These are phyloP conservation scores for Pyrus pyrifolia DNA, from an alignment of 306 rosid species.

Conservation along the genomic window DNA sequence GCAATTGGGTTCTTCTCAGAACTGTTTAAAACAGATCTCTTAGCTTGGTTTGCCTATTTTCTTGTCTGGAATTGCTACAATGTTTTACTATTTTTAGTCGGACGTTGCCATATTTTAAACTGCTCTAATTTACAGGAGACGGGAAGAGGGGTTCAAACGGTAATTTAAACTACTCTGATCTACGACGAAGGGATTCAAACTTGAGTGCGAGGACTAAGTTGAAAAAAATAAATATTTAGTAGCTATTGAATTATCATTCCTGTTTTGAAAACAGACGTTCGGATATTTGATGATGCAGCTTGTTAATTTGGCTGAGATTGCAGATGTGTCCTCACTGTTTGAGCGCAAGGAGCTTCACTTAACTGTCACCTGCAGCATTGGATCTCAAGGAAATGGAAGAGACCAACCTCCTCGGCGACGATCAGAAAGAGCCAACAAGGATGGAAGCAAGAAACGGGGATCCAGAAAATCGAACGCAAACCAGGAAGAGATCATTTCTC, in stretches of 20 bases:
- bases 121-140: rapidly evolving
- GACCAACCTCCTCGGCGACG: conserved; percentile 6
- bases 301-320: conserved; percentile 61
- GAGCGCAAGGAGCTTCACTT: conserved; percentile 10
- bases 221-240: too few relatives aligned
- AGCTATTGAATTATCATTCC: background rate
- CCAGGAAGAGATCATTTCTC: conserved; percentile 52
- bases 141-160: too few relatives aligned
- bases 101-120: too few relatives aligned
- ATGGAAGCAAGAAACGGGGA: conserved; percentile 15
- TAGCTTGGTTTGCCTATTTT: background rate
- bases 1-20: background rate
- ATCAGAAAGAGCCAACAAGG: conserved; percentile 9
- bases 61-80: background rate
- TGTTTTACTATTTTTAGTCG: background rate
- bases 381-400: conserved; percentile 24
- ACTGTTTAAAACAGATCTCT: background rate
- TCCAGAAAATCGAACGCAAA: conserved; percentile 21
- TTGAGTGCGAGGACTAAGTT: too few relatives aligned
- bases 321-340: conserved; percentile 30
- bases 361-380: conserved; percentile 21
- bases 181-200: too few relatives aligned
- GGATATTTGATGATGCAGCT: conserved; percentile 47
- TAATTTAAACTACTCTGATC: too few relatives aligned
- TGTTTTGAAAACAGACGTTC: background rate